These are phyloP conservation scores for Neopestalotiopsis rosae DNA, from an alignment of 2,329 filamentous ascomycete genomes.

Conservation along the genomic window DNA sequence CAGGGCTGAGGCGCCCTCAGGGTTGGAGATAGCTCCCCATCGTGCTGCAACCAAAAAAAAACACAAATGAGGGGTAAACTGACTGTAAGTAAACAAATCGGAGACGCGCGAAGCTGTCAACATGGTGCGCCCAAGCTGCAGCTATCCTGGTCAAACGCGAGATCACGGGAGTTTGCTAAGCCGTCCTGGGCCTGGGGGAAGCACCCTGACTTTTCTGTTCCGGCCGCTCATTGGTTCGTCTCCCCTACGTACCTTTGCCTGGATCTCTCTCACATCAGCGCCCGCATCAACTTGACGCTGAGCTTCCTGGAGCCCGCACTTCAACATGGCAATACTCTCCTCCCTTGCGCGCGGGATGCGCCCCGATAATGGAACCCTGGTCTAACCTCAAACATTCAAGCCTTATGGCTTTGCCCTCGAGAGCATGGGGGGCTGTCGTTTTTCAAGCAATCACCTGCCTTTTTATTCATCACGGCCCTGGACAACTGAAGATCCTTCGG, in stretches of 20 bases:
- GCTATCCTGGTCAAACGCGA: constrained; percentile 12
- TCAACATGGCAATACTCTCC: background rate
- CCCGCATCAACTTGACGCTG: background rate
- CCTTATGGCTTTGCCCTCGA: background rate
- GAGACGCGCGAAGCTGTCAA: constrained; percentile 10
- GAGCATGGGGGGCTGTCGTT: background rate
- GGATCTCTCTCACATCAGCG: constrained; percentile 8
- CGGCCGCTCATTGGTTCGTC: background rate
- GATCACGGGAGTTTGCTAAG: constrained; percentile 15
- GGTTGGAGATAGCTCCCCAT: constrained; percentile 8
- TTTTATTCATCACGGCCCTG: background rate
- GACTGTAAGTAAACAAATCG: constrained; percentile 8
- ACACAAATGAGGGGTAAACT: constrained; percentile 8
- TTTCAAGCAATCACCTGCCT: background rate
- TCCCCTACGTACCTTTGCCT: constrained; percentile 2
- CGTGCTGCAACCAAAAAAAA: constrained; percentile 8
- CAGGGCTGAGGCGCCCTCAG: background rate
- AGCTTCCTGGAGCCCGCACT: background rate
- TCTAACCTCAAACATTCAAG: constrained; percentile 1
- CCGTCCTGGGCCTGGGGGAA: constrained; percentile 1
- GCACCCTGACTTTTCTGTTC: background rate
- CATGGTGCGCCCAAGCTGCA: background rate
- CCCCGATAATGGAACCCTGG: background rate
- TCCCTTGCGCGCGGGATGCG: background rate
- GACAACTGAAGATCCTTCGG: background rate